These are phyloP conservation scores for Choricystis sp. DNA, from an alignment of 139 green algal species.

Conservation along the genomic window DNA sequence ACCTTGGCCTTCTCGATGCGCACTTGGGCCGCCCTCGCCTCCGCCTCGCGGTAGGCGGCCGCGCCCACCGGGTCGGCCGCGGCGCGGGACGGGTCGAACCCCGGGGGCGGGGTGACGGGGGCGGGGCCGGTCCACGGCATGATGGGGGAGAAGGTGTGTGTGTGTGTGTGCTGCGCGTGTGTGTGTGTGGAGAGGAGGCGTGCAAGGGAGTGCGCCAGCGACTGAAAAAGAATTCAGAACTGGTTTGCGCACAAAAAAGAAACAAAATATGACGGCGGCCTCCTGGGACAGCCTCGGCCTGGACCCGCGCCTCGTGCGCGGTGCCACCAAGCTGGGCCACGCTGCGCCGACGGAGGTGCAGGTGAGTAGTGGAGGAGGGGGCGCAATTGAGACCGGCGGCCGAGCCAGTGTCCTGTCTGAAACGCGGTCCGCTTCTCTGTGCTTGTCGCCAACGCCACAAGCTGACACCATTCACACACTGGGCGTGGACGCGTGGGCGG, in stretches of 20 bases:
- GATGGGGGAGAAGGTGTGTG: background rate
- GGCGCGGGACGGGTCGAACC: background rate
- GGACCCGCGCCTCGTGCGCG: conserved; percentile 53
- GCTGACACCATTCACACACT: too few species aligned
- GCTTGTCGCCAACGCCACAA: too few species aligned
- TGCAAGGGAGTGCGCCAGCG: background rate
- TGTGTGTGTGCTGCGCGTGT: too few species aligned
- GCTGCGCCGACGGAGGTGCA: conserved; percentile 50
- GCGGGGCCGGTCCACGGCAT: background rate
- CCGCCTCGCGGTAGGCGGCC: background rate
- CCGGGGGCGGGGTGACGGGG: background rate
- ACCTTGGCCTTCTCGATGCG: background rate
- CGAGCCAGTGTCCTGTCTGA: too few species aligned
- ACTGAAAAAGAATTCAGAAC: too few species aligned
- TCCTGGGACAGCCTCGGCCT: conserved; percentile 43
- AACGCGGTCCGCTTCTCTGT: too few species aligned
- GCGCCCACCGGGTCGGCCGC: background rate
- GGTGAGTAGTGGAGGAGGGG: too few species aligned
- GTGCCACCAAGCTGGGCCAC: conserved; percentile 48
- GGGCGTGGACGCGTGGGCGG: too few species aligned
- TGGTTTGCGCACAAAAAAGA: too few species aligned
- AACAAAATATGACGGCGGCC: too few species aligned
- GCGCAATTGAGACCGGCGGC: too few species aligned
- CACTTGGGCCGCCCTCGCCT: background rate
- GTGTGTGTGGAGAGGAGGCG: background rate